Evolutionary conservation across 257 asterid genomes (phyloP).

Genomic region (Solanum tarapatanum): DNA sequence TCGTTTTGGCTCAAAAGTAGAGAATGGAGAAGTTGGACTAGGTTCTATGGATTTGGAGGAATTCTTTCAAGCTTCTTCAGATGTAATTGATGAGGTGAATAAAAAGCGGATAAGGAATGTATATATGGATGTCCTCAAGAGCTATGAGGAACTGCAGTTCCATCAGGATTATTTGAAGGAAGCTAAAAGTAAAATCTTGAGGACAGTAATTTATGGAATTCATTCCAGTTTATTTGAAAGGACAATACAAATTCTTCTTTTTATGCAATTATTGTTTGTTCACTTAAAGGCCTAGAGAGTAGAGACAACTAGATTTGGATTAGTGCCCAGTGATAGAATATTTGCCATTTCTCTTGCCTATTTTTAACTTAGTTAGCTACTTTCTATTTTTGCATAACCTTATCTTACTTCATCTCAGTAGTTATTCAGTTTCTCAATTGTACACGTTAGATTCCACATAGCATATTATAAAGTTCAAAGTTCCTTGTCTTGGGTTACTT

Average conservation of each 20-base stretch:
- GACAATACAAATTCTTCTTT: background rate
- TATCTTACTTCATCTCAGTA: background rate
- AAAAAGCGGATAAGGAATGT: conserved; percentile 31
- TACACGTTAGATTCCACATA: background rate
- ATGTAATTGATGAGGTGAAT: conserved; percentile 11
- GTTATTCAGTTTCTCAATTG: background rate
- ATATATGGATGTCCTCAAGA: conserved; percentile 29
- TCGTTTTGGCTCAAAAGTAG: conserved; percentile 11
- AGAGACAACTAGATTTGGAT: background rate
- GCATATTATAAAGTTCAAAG: background rate
- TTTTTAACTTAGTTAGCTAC: background rate
- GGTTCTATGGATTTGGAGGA: conserved; percentile 6
- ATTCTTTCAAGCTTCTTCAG: conserved; percentile 7
- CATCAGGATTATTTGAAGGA: conserved; percentile 26
- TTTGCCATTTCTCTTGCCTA: background rate
- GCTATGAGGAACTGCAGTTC: conserved; percentile 26
- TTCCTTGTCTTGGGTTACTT: background rate
- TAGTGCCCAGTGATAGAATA: background rate
- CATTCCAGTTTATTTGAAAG: background rate
- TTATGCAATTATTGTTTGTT: background rate
- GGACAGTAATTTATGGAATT: conserved; percentile 16
- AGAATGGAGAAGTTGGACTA: conserved; percentile 8
- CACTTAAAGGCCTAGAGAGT: background rate
- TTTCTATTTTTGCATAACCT: background rate
- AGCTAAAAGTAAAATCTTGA: conserved; percentile 39